These are phyloP conservation scores for Bolboschoenoplectus hybrid DNA, from an alignment of 202 grass and related monocot species.

Conservation along the genomic window DNA sequence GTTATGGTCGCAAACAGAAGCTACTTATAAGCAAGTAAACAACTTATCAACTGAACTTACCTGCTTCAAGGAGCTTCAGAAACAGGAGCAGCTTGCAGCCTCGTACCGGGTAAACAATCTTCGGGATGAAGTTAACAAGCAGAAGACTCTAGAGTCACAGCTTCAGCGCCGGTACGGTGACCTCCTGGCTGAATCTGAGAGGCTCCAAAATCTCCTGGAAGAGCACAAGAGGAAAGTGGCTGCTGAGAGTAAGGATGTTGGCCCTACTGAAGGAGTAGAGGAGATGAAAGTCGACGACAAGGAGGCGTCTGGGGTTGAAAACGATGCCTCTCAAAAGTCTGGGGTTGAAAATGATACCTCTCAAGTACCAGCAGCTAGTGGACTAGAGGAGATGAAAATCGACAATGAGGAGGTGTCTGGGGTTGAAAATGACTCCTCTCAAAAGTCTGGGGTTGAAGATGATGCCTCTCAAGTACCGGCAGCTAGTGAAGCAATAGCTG, in stretches of 20 bases:
- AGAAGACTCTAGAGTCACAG: slow-evolving; percentile 69
- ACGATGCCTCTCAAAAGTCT: neutral
- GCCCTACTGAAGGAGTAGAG: neutral
- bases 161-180: slow-evolving; percentile 68
- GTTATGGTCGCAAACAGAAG: slow-evolving; percentile 74
- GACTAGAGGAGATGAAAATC: slow-evolving; percentile 15
- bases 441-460: neutral
- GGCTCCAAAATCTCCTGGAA: slow-evolving; percentile 57
- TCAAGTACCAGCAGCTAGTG: neutral
- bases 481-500: neutral
- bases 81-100: slow-evolving; percentile 78
- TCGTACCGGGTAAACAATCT: slow-evolving; percentile 60
- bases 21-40: slow-evolving; percentile 85
- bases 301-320: neutral
- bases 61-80: slow-evolving; percentile 87
- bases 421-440: neutral
- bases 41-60: slow-evolving; percentile 79
- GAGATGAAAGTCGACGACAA: slow-evolving; percentile 13
- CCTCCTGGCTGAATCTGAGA: slow-evolving; percentile 58
- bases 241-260: neutral
- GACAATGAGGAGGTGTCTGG: neutral
- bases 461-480: neutral
- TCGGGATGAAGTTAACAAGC: slow-evolving; percentile 75
- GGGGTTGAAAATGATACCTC: neutral
- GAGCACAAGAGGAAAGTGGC: slow-evolving; percentile 50